Base-by-base conservation (phyloP, 768 basidiomycete species). In the Gloeophyllum trabeum region DNA sequence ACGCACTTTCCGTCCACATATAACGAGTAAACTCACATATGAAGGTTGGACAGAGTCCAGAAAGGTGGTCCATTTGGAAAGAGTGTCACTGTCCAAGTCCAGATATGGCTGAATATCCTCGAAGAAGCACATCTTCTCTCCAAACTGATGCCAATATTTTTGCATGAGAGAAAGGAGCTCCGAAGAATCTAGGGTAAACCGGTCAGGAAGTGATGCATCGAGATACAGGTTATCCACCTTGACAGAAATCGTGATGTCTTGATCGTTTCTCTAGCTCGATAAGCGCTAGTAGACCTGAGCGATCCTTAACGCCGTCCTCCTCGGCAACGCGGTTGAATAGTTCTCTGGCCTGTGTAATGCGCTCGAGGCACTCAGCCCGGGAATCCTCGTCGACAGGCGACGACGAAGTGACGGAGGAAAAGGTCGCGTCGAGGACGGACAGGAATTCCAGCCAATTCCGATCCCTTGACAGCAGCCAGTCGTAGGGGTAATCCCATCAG, bases 361-460 rank as follows among this genome's bases (percentile, higher is more conserved):
- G 60, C 32, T 64, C 61, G 7, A 77, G 49, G 20, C 62, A 60
- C 32, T 64, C 61, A 3, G 57, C 41, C 39, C 63, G 65, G 24
- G 70, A 60, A 6, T 43, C 50, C 42, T 66, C 60, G 6, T 57
- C 56, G 16, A 58, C 40, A 4, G 53, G 55, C 4, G 52, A 37
- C 7, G 51, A 49, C 35, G 57, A 48, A 1, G 58, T 52, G 30
- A 67, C 42, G 39, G 64, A 57, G 28, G 62, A 57, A 47, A 90
- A 79, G 6, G 79, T 68, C 1, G 75, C 77, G 46, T 90, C 80
- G 4, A 90, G 59, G 18, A 89, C 60, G 4, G 85, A 72, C 34
- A 86, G 57, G 54, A 90, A 88, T 51, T 88, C 86, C 4, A 86
- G 65, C 88, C 89, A 91, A 51, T 90, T 90, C 26, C 85, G 80